phyloP scores from a whole-genome alignment of 2,329 filamentous ascomycete species.

The Lasiodiplodia theobromae region DNA sequence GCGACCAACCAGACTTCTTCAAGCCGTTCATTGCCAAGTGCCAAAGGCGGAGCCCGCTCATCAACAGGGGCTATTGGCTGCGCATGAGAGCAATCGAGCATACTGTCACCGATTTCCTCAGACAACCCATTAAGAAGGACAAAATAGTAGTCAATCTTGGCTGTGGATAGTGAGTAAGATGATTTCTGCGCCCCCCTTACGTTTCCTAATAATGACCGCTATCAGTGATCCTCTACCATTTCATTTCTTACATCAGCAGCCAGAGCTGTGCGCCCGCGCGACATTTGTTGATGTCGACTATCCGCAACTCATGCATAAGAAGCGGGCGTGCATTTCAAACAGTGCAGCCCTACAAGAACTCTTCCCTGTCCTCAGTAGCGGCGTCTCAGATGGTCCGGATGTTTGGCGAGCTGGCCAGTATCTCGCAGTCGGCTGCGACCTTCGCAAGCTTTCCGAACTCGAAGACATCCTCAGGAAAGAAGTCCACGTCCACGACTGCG shows the following conservation, averaged over 20 bases:
- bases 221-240: constrained; percentile 85
- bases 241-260: constrained; percentile 76
- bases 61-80: constrained; percentile 89
- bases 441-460: constrained; percentile 71
- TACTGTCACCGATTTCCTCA: constrained; percentile 76
- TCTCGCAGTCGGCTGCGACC: constrained; percentile 80
- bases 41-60: constrained; percentile 82
- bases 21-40: constrained; percentile 87
- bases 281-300: constrained; percentile 89
- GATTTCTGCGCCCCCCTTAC: neutral
- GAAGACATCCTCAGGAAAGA: constrained; percentile 65
- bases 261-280: constrained; percentile 62
- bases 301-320: constrained; percentile 77
- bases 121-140: constrained; percentile 58
- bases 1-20: constrained; percentile 80
- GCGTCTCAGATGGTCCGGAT: constrained; percentile 39
- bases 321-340: constrained; percentile 68
- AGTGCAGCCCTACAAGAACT: constrained; percentile 62
- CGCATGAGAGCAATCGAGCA: constrained; percentile 83
- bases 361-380: constrained; percentile 39
- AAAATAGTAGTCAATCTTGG: constrained; percentile 86
- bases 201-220: constrained; percentile 21
- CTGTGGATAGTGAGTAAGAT: constrained; percentile 80
- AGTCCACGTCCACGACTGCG: constrained; percentile 64
- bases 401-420: constrained; percentile 69